These are phyloP conservation scores for Boletales sp. DNA, from an alignment of 768 basidiomycete species.

Conservation along the genomic window DNA sequence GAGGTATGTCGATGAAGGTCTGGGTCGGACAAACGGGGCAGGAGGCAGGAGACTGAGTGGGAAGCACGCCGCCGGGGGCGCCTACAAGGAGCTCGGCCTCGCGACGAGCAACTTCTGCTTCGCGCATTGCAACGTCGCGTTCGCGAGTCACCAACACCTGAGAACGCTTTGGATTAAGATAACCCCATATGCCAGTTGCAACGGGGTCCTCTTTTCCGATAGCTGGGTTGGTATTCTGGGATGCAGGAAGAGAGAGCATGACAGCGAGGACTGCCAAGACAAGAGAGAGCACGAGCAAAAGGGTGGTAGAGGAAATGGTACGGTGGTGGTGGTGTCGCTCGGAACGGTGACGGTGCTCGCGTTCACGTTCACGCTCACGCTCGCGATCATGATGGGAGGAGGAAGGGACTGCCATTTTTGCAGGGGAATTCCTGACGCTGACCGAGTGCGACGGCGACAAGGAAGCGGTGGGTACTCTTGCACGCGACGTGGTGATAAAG, in stretches of 20 bases:
- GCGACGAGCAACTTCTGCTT: conserved; percentile 85
- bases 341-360: conserved; percentile 53
- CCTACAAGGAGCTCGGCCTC: conserved; percentile 83
- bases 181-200: conserved; percentile 59
- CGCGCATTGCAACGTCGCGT: conserved; percentile 73
- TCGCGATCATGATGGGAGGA: conserved; percentile 73
- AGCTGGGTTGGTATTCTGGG: conserved; percentile 31
- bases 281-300: conserved; percentile 81
- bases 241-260: conserved; percentile 81
- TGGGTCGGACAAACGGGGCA: conserved; percentile 60
- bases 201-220: conserved; percentile 35
- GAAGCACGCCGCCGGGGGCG: conserved; percentile 76
- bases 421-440: conserved; percentile 47
- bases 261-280: conserved; percentile 86
- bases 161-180: conserved; percentile 78
- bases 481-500: conserved; percentile 62
- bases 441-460: conserved; percentile 68
- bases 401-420: conserved; percentile 81
- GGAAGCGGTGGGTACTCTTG: conserved; percentile 60
- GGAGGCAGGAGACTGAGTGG: conserved; percentile 44
- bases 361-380: conserved; percentile 49
- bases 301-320: conserved; percentile 86
- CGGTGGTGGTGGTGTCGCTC: conserved; percentile 74
- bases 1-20: conserved; percentile 53
- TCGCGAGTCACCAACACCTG: conserved; percentile 79